These are phyloP conservation scores for Botrytis porri DNA, from an alignment of 2,329 filamentous ascomycete species.

Conservation along the genomic window DNA sequence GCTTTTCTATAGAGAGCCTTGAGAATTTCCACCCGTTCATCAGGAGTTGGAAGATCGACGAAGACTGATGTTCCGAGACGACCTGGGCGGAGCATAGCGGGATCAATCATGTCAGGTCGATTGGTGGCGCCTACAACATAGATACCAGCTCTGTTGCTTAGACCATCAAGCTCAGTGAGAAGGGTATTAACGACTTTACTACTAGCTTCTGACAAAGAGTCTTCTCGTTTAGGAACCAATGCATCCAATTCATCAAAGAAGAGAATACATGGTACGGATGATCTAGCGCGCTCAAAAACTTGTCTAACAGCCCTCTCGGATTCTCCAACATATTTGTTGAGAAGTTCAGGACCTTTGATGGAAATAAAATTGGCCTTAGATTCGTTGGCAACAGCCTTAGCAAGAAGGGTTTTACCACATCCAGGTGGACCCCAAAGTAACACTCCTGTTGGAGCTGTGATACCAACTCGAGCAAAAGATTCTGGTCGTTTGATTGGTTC, in stretches of 20 bases:
- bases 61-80: slow-evolving; percentile 86
- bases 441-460: slow-evolving; percentile 79
- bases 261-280: slow-evolving; percentile 85
- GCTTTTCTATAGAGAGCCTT: slow-evolving; percentile 59
- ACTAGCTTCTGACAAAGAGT: slow-evolving; percentile 74
- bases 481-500: slow-evolving; percentile 82
- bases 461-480: slow-evolving; percentile 71
- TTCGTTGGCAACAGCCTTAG: slow-evolving; percentile 94
- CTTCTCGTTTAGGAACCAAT: slow-evolving; percentile 79
- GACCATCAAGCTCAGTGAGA: slow-evolving; percentile 88
- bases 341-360: slow-evolving; percentile 90
- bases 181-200: slow-evolving; percentile 92
- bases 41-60: slow-evolving; percentile 75
- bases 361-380: slow-evolving; percentile 97
- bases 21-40: slow-evolving; percentile 83
- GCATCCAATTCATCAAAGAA: slow-evolving; percentile 99
- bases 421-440: slow-evolving; percentile 95
- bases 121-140: slow-evolving; percentile 96
- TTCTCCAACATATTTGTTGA: slow-evolving; percentile 98
- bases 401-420: slow-evolving; percentile 93
- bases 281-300: slow-evolving; percentile 83
- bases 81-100: slow-evolving; percentile 89
- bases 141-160: slow-evolving; percentile 75
- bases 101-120: slow-evolving; percentile 92
- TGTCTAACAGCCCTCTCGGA: slow-evolving; percentile 90